phyloP scores from a whole-genome alignment of 257 asterid species.

The Forsythia viridissima region DNA sequence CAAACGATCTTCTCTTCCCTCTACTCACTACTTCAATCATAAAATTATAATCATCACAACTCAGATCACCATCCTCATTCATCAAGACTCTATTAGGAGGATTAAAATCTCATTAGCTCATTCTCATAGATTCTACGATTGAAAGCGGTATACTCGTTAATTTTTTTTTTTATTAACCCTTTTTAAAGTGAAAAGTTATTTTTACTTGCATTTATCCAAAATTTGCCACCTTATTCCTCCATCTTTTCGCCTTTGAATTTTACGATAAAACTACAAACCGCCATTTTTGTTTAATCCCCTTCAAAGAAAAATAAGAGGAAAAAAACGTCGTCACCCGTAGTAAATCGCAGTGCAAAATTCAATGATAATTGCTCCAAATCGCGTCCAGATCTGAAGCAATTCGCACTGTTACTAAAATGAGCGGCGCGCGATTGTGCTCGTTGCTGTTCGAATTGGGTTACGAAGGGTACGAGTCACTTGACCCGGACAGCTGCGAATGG shows the following conservation, averaged over 20 bases:
- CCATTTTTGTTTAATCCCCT: not conserved
- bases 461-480: slow-evolving; percentile 71
- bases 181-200: no score
- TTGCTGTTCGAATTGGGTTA: slow-evolving; percentile 80
- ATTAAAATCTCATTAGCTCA: no score
- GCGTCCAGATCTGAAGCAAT: slow-evolving; percentile 31
- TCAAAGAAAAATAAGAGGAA: not conserved
- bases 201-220: no score
- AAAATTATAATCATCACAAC: no score
- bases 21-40: no score
- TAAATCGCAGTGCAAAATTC: not conserved
- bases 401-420: slow-evolving; percentile 47
- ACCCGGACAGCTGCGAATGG: slow-evolving; percentile 97
- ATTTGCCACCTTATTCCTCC: no score
- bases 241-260: not conserved
- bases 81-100: no score
- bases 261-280: not conserved
- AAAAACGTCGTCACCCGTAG: not conserved
- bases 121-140: no score
- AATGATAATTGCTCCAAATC: slow-evolving; percentile 13
- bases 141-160: no score
- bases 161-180: no score
- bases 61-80: no score
- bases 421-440: slow-evolving; percentile 75
- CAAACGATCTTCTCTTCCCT: no score